These are phyloP conservation scores for Cladosporium sp. DNA, from an alignment of 2,329 filamentous ascomycete genomes.

Conservation along the genomic window DNA sequence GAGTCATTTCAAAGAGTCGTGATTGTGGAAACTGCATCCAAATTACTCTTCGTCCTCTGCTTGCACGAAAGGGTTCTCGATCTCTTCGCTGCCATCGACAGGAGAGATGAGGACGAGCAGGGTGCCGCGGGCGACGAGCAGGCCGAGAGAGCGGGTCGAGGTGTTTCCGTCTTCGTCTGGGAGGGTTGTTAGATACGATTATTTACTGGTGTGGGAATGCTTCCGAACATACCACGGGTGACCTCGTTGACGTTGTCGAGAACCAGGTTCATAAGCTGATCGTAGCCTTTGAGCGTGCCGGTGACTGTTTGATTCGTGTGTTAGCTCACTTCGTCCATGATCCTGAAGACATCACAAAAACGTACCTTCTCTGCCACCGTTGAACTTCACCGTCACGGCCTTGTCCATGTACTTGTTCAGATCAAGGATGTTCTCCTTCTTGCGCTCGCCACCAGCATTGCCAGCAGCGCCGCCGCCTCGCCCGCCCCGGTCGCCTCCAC, in stretches of 20 bases:
- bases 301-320: slow-evolving; percentile 52
- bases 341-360: neutral
- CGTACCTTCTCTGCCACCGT: slow-evolving; percentile 82
- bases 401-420: slow-evolving; percentile 96
- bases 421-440: slow-evolving; percentile 98
- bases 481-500: slow-evolving; percentile 33
- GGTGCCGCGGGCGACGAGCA: slow-evolving; percentile 87
- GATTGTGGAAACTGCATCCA: neutral
- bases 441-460: slow-evolving; percentile 48
- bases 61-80: slow-evolving; percentile 85
- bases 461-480: slow-evolving; percentile 33
- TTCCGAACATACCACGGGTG: slow-evolving; percentile 62
- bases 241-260: slow-evolving; percentile 89
- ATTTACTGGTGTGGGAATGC: too few relatives aligned
- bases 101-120: slow-evolving; percentile 89
- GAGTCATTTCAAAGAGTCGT: neutral
- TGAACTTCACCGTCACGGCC: slow-evolving; percentile 92
- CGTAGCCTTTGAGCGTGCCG: slow-evolving; percentile 88
- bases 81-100: slow-evolving; percentile 89
- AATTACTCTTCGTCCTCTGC: slow-evolving; percentile 50
- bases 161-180: slow-evolving; percentile 91
- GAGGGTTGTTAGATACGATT: neutral
- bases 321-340: neutral
- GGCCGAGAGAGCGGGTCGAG: slow-evolving; percentile 69
- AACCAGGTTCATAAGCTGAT: slow-evolving; percentile 96